Evolutionary conservation across 2,329 filamentous ascomycete genomes (phyloP).

Genomic region (Pleoardoris graminearum): DNA sequence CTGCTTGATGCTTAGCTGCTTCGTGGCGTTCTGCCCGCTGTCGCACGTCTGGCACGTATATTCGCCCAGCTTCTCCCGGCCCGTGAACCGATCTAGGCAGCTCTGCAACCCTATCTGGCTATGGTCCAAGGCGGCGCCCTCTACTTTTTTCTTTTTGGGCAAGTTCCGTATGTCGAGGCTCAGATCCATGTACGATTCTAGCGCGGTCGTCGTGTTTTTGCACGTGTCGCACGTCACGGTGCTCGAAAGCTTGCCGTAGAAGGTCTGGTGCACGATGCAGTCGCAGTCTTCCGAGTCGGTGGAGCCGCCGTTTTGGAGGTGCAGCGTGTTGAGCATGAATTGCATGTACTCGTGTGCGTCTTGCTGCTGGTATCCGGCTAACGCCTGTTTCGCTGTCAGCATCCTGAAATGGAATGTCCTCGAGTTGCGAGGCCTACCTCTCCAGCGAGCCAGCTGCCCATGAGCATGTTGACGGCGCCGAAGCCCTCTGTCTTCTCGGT

Average conservation of each 20-base stretch:
- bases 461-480: constrained; percentile 84
- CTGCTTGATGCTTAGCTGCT: constrained; percentile 81
- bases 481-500: constrained; percentile 84
- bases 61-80: constrained; percentile 74
- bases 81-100: constrained; percentile 87
- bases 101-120: constrained; percentile 49
- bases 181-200: constrained; percentile 89
- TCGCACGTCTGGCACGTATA: constrained; percentile 85
- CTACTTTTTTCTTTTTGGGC: constrained; percentile 66
- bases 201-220: constrained; percentile 76
- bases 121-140: constrained; percentile 37
- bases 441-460: constrained; percentile 87
- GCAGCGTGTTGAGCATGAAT: constrained; percentile 89
- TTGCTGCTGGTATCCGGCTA: constrained; percentile 89
- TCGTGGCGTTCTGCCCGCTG: constrained; percentile 73
- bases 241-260: constrained; percentile 88
- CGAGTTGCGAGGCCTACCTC: constrained; percentile 58
- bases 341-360: constrained; percentile 98
- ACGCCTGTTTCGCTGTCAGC: constrained; percentile 31
- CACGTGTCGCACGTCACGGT: constrained; percentile 91
- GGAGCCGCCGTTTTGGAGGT: constrained; percentile 71
- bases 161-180: constrained; percentile 81
- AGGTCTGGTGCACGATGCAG: constrained; percentile 92
- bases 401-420: not conserved
- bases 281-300: constrained; percentile 60